A percentile compares a stretch with the other conserved stretches of the same genome.
Evolutionary conservation across 495 filamentous ascomycete species (phyloP).

Genomic region (Annulohypoxylon moriforme): DNA sequence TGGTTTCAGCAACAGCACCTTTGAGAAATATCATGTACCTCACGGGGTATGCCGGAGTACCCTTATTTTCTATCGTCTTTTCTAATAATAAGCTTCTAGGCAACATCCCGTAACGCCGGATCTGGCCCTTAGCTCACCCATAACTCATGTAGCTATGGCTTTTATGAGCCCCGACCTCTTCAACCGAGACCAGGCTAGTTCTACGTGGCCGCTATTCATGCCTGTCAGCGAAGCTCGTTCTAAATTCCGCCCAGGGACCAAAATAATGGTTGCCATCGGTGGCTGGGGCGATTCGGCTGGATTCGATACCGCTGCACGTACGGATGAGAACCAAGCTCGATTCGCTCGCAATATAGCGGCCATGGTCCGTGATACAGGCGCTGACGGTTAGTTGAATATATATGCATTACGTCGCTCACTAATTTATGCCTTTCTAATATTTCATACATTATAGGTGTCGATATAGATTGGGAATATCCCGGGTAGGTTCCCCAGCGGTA

Average conservation of each 20-base stretch:
- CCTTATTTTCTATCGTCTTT: not conserved
- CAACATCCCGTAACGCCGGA: constrained; percentile 66
- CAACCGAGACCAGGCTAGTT: constrained; percentile 59
- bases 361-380: constrained; percentile 70
- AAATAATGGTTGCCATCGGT: constrained; percentile 76
- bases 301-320: constrained; percentile 68
- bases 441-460: constrained; percentile 55
- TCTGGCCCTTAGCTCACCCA: constrained; percentile 54
- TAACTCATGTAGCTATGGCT: constrained; percentile 74
- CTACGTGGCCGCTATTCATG: constrained; percentile 70
- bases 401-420: not conserved
- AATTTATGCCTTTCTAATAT: not conserved
- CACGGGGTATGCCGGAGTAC: constrained; percentile 58
- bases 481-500: constrained; percentile 53
- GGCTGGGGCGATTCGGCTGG: constrained; percentile 78
- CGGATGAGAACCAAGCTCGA: constrained; percentile 59
- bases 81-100: constrained; percentile 46
- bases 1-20: constrained; percentile 30
- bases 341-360: constrained; percentile 73
- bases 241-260: constrained; percentile 68
- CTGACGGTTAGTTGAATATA: constrained; percentile 62
- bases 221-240: constrained; percentile 65
- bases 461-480: constrained; percentile 87
- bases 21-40: constrained; percentile 69
- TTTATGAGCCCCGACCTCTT: constrained; percentile 73